Percentiles rank a stretch among this genome's conserved stretches.
phyloP scores from a whole-genome alignment of 345 rosid genomes.

The Ceriops decandra region DNA sequence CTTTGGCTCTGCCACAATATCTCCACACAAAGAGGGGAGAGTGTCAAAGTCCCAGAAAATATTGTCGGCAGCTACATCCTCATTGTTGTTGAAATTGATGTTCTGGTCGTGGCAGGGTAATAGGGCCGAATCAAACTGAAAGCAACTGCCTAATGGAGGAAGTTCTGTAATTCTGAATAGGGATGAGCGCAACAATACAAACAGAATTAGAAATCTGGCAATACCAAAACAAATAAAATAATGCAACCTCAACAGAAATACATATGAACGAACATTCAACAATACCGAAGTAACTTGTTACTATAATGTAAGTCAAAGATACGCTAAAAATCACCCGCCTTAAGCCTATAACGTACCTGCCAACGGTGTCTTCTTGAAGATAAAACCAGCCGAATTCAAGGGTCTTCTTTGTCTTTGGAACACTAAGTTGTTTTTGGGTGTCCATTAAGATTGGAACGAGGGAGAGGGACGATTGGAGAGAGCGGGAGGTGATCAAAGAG shows the following conservation, averaged over 20 bases:
- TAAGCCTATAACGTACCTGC: constrained; percentile 8
- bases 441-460: constrained; percentile 7
- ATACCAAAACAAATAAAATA: neutral
- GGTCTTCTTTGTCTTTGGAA: constrained; percentile 1
- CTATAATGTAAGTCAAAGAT: no score
- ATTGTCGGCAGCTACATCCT: neutral
- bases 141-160: constrained; percentile 3
- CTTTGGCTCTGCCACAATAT: constrained; percentile 9
- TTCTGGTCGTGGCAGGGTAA: neutral
- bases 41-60: no score
- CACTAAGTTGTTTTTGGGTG: neutral
- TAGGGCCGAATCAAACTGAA: neutral
- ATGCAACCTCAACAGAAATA: neutral
- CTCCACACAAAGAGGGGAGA: neutral
- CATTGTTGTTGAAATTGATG: neutral
- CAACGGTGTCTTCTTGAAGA: constrained; percentile 13
- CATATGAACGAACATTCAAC: no score
- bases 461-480: no score
- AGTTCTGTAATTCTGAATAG: constrained; percentile 19
- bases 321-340: no score
- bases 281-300: no score
- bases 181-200: no score
- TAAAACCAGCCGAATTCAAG: constrained; percentile 3
- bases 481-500: no score
- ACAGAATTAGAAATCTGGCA: no score